Evolutionary conservation across 2,329 filamentous ascomycete genomes (phyloP), one percentile per base, ranked within the genome.

Genomic region (Ophiostoma sp.): DNA sequence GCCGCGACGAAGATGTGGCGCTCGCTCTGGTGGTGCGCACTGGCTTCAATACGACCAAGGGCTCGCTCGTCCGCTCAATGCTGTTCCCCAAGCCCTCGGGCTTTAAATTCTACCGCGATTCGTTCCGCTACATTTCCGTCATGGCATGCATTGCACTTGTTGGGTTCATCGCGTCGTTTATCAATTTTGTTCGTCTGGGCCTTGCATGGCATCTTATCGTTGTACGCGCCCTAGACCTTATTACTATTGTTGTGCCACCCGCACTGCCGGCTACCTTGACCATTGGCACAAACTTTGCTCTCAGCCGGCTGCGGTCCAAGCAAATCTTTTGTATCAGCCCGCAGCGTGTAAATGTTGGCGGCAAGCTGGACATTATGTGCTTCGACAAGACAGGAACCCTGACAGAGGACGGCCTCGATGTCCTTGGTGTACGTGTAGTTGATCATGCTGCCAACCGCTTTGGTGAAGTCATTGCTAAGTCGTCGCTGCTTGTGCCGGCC

Each of bases 311-410:
- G 39, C 97, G 93, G 80, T 87, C 89, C 73, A 94, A 96, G 78
- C 86, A 93, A 62, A 97, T 99, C 52, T 99, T 97, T 77, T 99
- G 95, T 77, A 99, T 98, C 76, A 98, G 94, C 74, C 95, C 96
- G 0, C 95, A 99, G 77, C 87, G 95, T 76, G 94, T 99, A 70
- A 99, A 98, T 76, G 93, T 99, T 6, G 95, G 92, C 20, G 95
- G 96, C 67, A 98, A 98, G 79, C 82, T 99, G 4, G 95, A 99
- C 77, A 87, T 98, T 13, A 91, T 99, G 81, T 97, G 94, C 79
- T 99, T 99, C 74, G 95, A 99, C 81, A 99, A 99, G 81, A 99
- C 95, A 0, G 95, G 95, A n/a, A 99, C 95, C 0, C 82, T 99
- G 69, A 99, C 95, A 0, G 95, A 98, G 79, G 95, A 99, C 78